Conservation (phyloP, 495 filamentous ascomycete genomes). For the Ramalina intermedia region DNA sequence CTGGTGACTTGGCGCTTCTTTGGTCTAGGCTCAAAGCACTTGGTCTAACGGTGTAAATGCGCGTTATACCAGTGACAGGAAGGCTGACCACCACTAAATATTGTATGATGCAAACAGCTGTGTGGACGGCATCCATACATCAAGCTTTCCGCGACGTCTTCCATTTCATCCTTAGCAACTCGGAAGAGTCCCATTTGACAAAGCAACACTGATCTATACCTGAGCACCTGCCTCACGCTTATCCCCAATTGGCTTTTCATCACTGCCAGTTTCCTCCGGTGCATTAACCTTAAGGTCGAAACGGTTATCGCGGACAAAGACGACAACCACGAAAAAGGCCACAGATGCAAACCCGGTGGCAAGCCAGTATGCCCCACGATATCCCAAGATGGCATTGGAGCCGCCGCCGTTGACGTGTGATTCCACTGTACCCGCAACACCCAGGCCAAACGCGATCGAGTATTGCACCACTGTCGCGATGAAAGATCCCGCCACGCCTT, state of each 20-base stretch:
- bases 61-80: no score
- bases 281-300: conserved; percentile 4
- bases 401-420: conserved; percentile 30
- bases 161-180: no score
- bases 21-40: no score
- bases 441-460: conserved; percentile 42
- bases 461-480: conserved; percentile 50
- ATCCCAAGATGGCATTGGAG: conserved; percentile 33
- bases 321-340: conserved; percentile 13
- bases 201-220: not conserved
- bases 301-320: conserved; percentile 14
- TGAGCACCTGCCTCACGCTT: not conserved
- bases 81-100: no score
- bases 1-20: no score
- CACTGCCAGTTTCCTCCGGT: not conserved
- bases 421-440: conserved; percentile 48
- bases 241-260: not conserved
- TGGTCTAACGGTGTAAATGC: no score
- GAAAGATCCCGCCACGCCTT: conserved; percentile 46
- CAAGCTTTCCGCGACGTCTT: not conserved
- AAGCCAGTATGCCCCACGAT: conserved; percentile 39
- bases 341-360: conserved; percentile 14
- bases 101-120: no score
- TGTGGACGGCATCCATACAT: not conserved
- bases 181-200: no score